Percentiles rank a stretch among this genome's conserved stretches.
These are phyloP conservation scores for Lentinula sp. DNA, from an alignment of 768 basidiomycete genomes.

Conservation along the genomic window DNA sequence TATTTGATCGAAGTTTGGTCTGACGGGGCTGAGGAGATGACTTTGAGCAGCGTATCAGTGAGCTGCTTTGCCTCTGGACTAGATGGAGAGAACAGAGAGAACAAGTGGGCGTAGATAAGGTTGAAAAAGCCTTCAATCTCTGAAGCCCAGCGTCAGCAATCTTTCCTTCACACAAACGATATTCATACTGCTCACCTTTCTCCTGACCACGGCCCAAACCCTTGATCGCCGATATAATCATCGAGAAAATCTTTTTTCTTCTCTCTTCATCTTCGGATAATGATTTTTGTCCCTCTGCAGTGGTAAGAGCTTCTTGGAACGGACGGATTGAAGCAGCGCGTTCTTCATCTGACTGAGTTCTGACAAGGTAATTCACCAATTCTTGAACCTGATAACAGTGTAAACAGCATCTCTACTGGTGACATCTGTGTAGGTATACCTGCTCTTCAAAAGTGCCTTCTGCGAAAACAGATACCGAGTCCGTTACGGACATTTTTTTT, in stretches of 20 bases:
- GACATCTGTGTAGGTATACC: conserved; percentile 30
- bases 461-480: conserved; percentile 79
- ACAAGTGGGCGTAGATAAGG: conserved; percentile 67
- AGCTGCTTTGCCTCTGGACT: conserved; percentile 50
- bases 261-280: conserved; percentile 48
- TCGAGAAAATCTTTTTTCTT: conserved; percentile 49
- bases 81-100: conserved; percentile 49
- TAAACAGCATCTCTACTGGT: background rate
- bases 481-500: conserved; percentile 54
- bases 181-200: conserved; percentile 46
- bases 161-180: background rate
- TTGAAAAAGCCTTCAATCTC: conserved; percentile 90
- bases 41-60: conserved; percentile 41
- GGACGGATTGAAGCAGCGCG: conserved; percentile 55
- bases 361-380: conserved; percentile 67
- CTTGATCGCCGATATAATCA: conserved; percentile 57
- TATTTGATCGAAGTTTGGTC: conserved; percentile 60
- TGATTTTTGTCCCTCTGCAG: conserved; percentile 43
- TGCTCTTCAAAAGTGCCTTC: conserved; percentile 89
- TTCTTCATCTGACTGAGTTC: conserved; percentile 63
- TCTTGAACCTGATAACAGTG: conserved; percentile 56
- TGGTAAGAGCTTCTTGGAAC: conserved; percentile 55
- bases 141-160: conserved; percentile 19
- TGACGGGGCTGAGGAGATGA: conserved; percentile 48
- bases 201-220: conserved; percentile 73